phyloP scores from a whole-genome alignment of 148 eudicot species.

The Talinum fruticosum region DNA sequence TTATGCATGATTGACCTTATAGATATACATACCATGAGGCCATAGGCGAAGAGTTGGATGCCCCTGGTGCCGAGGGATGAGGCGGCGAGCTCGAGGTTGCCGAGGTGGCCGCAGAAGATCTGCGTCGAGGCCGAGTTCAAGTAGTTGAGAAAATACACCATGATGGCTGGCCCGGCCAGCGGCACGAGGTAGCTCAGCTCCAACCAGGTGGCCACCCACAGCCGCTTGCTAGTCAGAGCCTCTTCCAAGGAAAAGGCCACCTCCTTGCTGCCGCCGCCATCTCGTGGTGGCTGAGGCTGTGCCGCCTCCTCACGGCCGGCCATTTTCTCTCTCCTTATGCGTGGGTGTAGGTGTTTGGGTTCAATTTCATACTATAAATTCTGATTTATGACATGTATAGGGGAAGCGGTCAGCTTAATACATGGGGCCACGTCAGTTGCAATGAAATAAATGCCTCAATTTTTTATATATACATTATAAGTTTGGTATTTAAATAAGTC shows the following conservation, averaged over 20 bases:
- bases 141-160: conserved; percentile 54
- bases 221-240: conserved; percentile 27
- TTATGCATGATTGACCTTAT: too few relatives aligned
- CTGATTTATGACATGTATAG: too few relatives aligned
- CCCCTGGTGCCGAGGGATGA: conserved; percentile 57
- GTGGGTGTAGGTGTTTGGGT: not conserved
- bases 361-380: too few relatives aligned
- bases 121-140: conserved; percentile 46
- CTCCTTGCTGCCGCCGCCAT: not conserved
- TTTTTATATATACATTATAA: too few relatives aligned
- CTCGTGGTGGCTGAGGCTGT: not conserved
- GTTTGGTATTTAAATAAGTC: too few relatives aligned
- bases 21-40: conserved; percentile 71
- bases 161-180: conserved; percentile 49
- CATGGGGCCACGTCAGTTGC: too few relatives aligned
- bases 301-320: not conserved
- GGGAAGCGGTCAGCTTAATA: too few relatives aligned
- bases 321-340: not conserved
- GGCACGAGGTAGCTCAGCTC: conserved; percentile 35
- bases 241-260: conserved; percentile 35
- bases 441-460: too few relatives aligned
- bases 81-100: conserved; percentile 57
- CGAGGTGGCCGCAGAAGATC: conserved; percentile 61
- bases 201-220: conserved; percentile 28
- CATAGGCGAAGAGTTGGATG: conserved; percentile 52